Base-by-base conservation (phyloP, 2,329 filamentous ascomycete species). In the Camillea tinctor region DNA sequence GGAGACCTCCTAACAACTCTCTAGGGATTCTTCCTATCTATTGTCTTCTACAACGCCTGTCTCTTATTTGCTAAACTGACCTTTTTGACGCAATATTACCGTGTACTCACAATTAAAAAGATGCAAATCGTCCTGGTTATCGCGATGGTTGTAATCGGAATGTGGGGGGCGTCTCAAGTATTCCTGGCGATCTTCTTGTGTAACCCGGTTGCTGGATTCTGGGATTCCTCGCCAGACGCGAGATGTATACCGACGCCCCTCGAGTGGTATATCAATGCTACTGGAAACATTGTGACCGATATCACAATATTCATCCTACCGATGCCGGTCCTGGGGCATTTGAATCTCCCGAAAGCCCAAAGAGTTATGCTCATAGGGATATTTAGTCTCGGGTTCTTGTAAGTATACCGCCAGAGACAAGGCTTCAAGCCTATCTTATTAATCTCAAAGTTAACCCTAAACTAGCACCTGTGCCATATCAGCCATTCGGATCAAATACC, bases 321-420 rank as follows among this genome's bases (percentile, higher is more conserved):
- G 1, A 63, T 78, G 3, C 75, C 76, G 0, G 68, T 74, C 1
- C 60, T 78, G 13, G 63, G 60, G 8, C 67, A 68, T 20, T 60
- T 76, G 20, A 72, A 76, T n/a, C 68, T 76, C 20, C 72, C 72
- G 0, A 71, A 63, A 24, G 64, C 66, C 4, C 74, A 77, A 53
- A 72, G 71, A 48, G 56, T 75, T 5, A 65, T 72, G 3, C 66
- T 77, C 6, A 66, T 76, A 1, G 72, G 69, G 6, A 73, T 78
- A 51, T 78, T 77, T 56, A 72, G 73, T 54, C 66, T 77, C 3
- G 74, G 75, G 15, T 76, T 77, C 59, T 77, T 77, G 75, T 76
- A 56, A 65, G 74, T 73, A 15, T n/a, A 44, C 53, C 17, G 11
- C 11, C 6, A 44, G n/a, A 44, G 13, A n/a, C 17, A 6, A 44